phyloP scores from a whole-genome alignment of 2,329 filamentous ascomycete species.

The Xylogone sp. region DNA sequence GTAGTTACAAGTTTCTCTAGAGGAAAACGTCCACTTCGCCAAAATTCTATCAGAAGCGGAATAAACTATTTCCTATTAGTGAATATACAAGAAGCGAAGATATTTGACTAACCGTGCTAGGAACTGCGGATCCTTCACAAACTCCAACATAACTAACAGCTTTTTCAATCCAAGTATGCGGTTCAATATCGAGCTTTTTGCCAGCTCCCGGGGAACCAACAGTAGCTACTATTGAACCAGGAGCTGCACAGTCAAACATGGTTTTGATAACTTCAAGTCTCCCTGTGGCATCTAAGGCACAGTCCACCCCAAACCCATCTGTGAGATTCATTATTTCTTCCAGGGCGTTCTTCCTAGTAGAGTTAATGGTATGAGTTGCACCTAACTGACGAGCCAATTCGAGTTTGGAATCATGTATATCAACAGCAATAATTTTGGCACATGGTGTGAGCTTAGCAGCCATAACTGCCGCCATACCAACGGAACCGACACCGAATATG shows the following conservation, averaged over 20 bases:
- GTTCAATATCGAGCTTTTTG: conserved; percentile 8
- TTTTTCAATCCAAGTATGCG: conserved; percentile 8
- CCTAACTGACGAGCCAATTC: conserved; percentile 37
- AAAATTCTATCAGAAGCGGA: conserved; percentile 11
- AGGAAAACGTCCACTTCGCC: conserved; percentile 14
- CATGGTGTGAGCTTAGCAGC: conserved; percentile 28
- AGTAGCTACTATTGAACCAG: conserved; percentile 4
- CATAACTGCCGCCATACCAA: conserved; percentile 33
- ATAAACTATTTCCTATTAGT: conserved; percentile 18
- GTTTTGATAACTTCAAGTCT: neutral
- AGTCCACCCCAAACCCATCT: conserved; percentile 25
- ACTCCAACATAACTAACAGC: neutral
- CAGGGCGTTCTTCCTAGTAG: conserved; percentile 23
- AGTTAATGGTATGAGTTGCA: conserved; percentile 36
- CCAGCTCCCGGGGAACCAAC: conserved; percentile 14
- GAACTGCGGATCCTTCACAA: conserved; percentile 1
- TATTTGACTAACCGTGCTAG: conserved; percentile 13
- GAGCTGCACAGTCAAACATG: neutral
- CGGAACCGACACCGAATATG: conserved; percentile 33
- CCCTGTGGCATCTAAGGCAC: conserved; percentile 30
- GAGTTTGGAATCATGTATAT: conserved; percentile 36
- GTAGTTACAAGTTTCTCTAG: conserved; percentile 15
- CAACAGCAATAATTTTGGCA: conserved; percentile 38
- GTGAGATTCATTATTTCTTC: conserved; percentile 24
- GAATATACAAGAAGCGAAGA: conserved; percentile 16